phyloP scores from a whole-genome alignment of 208 protist genomes.

The Trypanosoma cruzi region DNA sequence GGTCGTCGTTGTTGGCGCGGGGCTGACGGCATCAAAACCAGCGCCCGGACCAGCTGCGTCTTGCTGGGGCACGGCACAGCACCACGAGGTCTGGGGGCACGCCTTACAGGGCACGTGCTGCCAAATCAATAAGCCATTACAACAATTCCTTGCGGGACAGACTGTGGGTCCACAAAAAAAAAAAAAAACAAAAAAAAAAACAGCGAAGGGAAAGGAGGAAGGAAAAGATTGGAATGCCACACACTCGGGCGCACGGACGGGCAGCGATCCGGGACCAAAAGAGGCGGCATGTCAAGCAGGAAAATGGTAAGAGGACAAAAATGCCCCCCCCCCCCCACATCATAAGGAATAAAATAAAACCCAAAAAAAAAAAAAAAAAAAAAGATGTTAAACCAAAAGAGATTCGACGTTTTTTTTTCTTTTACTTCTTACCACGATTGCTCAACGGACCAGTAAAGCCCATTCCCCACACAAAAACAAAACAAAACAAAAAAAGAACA shows the following conservation, averaged over 20 bases:
- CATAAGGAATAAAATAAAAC: not conserved
- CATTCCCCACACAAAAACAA: too few relatives aligned
- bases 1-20: too few relatives aligned
- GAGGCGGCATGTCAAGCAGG: not conserved
- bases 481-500: too few relatives aligned
- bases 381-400: too few relatives aligned
- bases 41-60: too few relatives aligned
- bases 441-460: too few relatives aligned
- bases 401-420: too few relatives aligned
- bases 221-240: too few relatives aligned
- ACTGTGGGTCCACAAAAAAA: not conserved
- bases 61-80: too few relatives aligned
- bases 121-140: not conserved
- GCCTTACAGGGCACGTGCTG: not conserved
- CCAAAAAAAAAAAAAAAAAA: slow-evolving; percentile 49
- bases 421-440: too few relatives aligned
- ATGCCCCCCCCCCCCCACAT: slow-evolving; percentile 45
- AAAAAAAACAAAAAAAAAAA: slow-evolving; percentile 41
- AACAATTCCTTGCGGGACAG: not conserved
- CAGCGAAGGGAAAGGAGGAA: slow-evolving; percentile 25
- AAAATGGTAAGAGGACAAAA: not conserved
- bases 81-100: not conserved
- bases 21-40: too few relatives aligned
- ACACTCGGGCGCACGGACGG: not conserved
- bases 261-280: not conserved